Evolutionary conservation across 1,139 yeast species (phyloP), one percentile per base, ranked within the genome.

Genomic region (Kodamaea fungicola): DNA sequence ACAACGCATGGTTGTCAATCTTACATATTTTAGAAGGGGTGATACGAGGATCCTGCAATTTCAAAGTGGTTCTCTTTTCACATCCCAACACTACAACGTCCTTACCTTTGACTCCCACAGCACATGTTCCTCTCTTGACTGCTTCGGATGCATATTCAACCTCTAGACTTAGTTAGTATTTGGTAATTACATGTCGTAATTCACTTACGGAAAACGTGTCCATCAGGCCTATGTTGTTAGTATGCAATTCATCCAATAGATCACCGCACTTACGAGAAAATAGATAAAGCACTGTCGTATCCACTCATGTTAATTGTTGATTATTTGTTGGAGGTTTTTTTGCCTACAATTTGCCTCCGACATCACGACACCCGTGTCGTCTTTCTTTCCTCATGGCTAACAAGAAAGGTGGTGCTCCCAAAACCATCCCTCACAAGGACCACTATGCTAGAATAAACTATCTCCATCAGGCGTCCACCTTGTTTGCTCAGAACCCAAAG

Each of bases 131-230:
- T 65, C 97, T 78, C 61, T 92, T 92, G 38, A 92, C 99, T 1
- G 99, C 99, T 63, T 92, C 99, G 30, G 86, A 76, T 22, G 98
- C 99, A 56, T 92, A 92, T 66, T 92, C 98, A 32, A 94, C 98
- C 75, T 92, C 83, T 77, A 56, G 12, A 44, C 16, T 21, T 31
- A 28, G 70, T 63, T 64, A 62, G 70, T 61, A 59, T 13, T 16
- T 6, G 13, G 7, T 22, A 9, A 19, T 9, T 23, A 23, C 13
- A 6, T 10, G 8, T 4, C 8, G 29, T 9, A 35, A 31, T 12
- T 31, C 12, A 74, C 81, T 44, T 72, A 76, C 83, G 97, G 72
- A 92, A 92, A 60, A 90, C 96, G 62, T 92, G 97, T 47, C 99
- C 99, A 68, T 92, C 98, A 46, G 99, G 99, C 61, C 95, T 85